Base-by-base conservation (phyloP, 1,284 basidiomycete genomes). In the Sanghuangporus weigelae region DNA sequence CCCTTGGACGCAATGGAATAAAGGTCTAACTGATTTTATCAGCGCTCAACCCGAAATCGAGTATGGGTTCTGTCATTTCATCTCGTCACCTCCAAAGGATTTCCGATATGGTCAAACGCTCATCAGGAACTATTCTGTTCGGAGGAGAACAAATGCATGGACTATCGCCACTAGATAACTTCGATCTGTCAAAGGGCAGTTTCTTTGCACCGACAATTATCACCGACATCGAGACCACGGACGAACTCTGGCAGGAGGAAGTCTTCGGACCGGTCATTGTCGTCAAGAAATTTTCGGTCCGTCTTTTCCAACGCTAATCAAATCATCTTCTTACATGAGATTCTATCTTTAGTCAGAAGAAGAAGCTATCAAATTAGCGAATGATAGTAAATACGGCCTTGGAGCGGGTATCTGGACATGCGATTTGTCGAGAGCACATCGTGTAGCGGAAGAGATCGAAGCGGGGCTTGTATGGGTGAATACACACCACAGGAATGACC, bases 401-500 rank as follows among this genome's bases (percentile, higher is more conserved):
- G 92, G 92, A 26, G 89, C 89, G 4, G 88, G 87, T 7, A 80
- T 94, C 46, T 94, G 92, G 91, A 92, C 91, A 1, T 76, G 77
- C 42, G 79, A 92, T 72, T 72, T 93, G 36, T 86, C 89, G 0
- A 78, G 84, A 65, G 90, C 88, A 10, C 89, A 92, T 72, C 84
- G 87, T 3, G 80, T 90, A 1, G 80, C 90, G 4, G 80, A 80
- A 57, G 77, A 78, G 49, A 85, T 93, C 35, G 80, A 92, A 69
- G 79, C 87, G 21, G 92, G 92, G 3, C 71, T 94, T 36, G 87
- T 90, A 50, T 94, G 92, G 92, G 83, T 94, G 49, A 94, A 94
- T 71, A 89, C 88, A 0, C 90, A 93, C 69, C 92, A 94, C 70
- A 82, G 92, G 55, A 94, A 94, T 70, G 91, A 93, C 71, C 92